Evolutionary conservation across 805 yeast species (phyloP), one percentile per base, ranked within the genome.

Genomic region (Saturnispora besseyi): DNA sequence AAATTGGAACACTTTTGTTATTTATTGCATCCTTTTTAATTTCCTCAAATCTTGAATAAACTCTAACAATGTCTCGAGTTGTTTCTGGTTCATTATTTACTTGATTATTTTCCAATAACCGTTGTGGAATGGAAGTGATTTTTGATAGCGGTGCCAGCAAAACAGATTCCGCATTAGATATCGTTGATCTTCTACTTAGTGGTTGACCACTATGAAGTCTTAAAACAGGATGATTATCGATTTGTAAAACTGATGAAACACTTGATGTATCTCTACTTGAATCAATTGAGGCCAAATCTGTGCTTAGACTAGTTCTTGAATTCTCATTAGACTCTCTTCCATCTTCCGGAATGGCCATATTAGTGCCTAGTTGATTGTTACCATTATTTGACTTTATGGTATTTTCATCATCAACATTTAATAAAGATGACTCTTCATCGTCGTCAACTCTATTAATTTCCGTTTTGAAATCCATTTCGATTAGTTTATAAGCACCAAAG

Each of bases 401-500:
- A 6, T 34, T 15, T 18, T 28, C 34, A 28, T 18, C 40, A 6
- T 45, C 32, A 29, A 12, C 42, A 45, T 11, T 26, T 38, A 33
- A 29, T 30, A 36, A 3, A 6, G 28, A 26, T 12, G 49, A 32
- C 18, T 32, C 32, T 21, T n/a, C 38, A 5, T 43, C 43, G 5
- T 29, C 22, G 7, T 24, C 42, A 2, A 4, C 13, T 24, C 18
- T 34, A 15, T 42, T 49, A 12, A 48, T 11, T 32, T 53, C 60
- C 13, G 58, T 55, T 44, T 72, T 71, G 59, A 88, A 85, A 60
- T 89, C 96, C 62, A 78, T 69, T 34, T 80, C 84, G 15, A 88
- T 71, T 41, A 89, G 64, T 52, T 81, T 73, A 64, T 82, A 83
- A 50, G 87, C 77, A 1, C 96, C 96, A 41, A 84, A 65, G 57